Evolutionary conservation across 106 monocot genomes (phyloP), one percentile per base, ranked within the genome.

Genomic region (Dendrobium catenatum): DNA sequence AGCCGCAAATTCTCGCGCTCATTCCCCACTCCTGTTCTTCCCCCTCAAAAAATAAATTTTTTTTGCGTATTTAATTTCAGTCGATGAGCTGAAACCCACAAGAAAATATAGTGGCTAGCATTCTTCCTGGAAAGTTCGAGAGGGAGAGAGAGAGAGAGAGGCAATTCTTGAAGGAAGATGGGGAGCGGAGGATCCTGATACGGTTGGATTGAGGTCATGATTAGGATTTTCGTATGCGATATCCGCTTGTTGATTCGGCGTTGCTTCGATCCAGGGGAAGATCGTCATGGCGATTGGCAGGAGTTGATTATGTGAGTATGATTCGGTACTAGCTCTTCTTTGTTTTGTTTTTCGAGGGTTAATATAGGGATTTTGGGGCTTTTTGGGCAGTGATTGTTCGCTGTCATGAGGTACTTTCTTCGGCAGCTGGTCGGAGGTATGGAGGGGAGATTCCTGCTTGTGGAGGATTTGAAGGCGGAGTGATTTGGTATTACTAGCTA

Each of bases 91-190:
- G 59, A 81, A 83, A 85, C 84, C 79, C 85, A 81, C 85, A 72
- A 84, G 54, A 79, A 87, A 93, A 72, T 58, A 59, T 89, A 70
- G 89, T 93, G 93, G 93, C 93, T 89, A 79, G 86, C 81, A 86
- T 90, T 89, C 80, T 72, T 89, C 81, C 55, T 29, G 61, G 61
- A 22, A 61, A 61, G 0, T 61, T 8, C 19, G 0, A 48, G 83
- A 26, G 40, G 33, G 37, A n/a, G 16, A 22, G 48, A 59, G 51
- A 51, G 51, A 51, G 51, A 51, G 51, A 51, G 51, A 51, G 51
- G 2, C 11, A 16, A 11, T 51, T 46, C 46, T 46, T 7, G 6
- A 46, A 8, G 46, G 46, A 46, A 46, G 46, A 46, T 51, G 51
- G 51, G 51, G 13, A 51, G 51, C 72, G 51, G 55, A 75, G 20